Evolutionary conservation across 73 alveolate genomes (phyloP).

Genomic region (Paramecium bursaria): DNA sequence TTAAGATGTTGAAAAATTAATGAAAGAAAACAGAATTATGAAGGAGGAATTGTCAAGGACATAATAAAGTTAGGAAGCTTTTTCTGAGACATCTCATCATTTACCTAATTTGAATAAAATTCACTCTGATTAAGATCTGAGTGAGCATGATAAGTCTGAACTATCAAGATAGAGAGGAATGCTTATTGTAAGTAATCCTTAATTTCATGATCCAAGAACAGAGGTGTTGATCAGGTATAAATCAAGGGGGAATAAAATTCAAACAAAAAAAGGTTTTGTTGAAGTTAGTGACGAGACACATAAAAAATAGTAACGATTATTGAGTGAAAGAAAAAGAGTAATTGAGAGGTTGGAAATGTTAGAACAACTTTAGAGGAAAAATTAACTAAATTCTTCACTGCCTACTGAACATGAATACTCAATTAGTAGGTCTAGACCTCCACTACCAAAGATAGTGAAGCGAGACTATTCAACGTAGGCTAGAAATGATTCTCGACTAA

Average conservation of each 20-base stretch:
- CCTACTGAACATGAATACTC: too few species aligned
- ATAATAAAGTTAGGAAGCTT: conserved; percentile 8
- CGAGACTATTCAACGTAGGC: too few species aligned
- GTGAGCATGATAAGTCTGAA: conserved; percentile 10
- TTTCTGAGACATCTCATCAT: conserved; percentile 49
- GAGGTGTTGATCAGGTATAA: conserved; percentile 34
- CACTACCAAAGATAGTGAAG: too few species aligned
- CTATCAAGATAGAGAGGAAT: conserved; percentile 23
- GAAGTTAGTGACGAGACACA: conserved; percentile 16
- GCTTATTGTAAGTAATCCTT: conserved; percentile 37
- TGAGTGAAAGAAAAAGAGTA: conserved; percentile 63
- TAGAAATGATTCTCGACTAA: too few species aligned
- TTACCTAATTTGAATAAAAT: not conserved
- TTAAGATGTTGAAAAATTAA: conserved; percentile 75
- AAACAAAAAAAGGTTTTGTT: conserved; percentile 21
- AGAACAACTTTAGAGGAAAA: conserved; percentile 36
- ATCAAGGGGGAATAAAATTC: conserved; percentile 6
- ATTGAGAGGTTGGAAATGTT: conserved; percentile 55
- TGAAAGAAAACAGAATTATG: conserved; percentile 82
- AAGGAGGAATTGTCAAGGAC: conserved; percentile 69
- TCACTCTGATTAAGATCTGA: conserved; percentile 27
- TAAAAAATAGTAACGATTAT: conserved; percentile 15
- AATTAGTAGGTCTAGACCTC: too few species aligned
- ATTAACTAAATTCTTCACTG: conserved; percentile 15
- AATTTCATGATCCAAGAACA: not conserved